A percentile compares a stretch with the other conserved stretches of the same genome.
Evolutionary conservation across 345 rosid species (phyloP).

Genomic region (Atalantia buxifolia): DNA sequence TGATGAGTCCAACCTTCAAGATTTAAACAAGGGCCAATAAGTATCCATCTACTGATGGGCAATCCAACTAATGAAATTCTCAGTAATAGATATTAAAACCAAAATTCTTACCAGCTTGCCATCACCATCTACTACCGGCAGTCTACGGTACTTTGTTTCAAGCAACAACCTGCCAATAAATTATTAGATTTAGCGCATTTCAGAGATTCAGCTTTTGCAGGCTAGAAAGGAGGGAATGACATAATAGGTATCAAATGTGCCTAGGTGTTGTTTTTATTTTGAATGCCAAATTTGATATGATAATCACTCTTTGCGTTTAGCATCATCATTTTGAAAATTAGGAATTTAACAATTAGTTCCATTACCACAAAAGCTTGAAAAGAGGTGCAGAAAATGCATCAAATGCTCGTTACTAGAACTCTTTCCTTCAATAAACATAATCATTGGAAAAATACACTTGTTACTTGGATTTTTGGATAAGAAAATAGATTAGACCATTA

Average conservation of each 20-base stretch:
- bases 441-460: neutral
- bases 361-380: neutral
- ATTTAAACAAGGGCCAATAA: conserved; percentile 14
- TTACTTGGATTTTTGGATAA: neutral
- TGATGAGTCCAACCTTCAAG: conserved; percentile 71
- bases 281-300: neutral
- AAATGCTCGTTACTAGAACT: neutral
- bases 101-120: conserved; percentile 69
- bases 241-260: neutral
- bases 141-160: conserved; percentile 79
- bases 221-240: neutral
- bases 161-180: conserved; percentile 63
- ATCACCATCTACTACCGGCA: conserved; percentile 73
- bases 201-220: neutral
- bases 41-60: neutral
- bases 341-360: conserved; percentile 1
- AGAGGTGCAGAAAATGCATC: neutral
- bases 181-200: neutral
- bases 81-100: neutral
- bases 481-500: neutral
- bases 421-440: neutral
- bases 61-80: conserved; percentile 1
- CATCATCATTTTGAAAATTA: neutral
- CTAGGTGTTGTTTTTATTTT: neutral
- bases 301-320: neutral